A percentile compares a stretch with the other conserved stretches of the same genome.
Conservation (phyloP, 768 basidiomycete genomes). For the Cystoderma amianthinum region DNA sequence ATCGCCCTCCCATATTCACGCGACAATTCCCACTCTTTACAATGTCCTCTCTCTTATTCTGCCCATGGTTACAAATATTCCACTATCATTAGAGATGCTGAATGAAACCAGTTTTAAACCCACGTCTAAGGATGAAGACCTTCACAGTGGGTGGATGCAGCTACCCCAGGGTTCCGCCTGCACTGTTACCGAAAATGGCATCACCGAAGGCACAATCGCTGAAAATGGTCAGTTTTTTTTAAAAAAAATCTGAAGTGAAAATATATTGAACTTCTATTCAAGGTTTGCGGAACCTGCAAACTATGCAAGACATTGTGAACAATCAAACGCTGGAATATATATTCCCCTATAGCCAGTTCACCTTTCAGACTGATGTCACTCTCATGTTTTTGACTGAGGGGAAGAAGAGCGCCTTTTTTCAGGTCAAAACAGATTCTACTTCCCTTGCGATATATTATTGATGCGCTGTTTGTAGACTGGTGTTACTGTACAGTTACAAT, state of each 20-base stretch:
- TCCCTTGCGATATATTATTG: too few relatives aligned
- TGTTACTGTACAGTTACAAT: slow-evolving; percentile 43
- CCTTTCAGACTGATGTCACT: slow-evolving; percentile 69
- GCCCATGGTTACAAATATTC: slow-evolving; percentile 46
- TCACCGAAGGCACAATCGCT: slow-evolving; percentile 61
- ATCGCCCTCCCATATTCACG: slow-evolving; percentile 21
- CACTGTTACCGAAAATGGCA: slow-evolving; percentile 57
- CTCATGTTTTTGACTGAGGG: slow-evolving; percentile 60
- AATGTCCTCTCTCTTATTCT: slow-evolving; percentile 52
- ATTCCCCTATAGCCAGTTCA: slow-evolving; percentile 71
- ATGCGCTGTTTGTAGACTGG: slow-evolving; percentile 55
- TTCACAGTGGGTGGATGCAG: slow-evolving; percentile 71
- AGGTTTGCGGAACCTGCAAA: slow-evolving; percentile 61
- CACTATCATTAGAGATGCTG: slow-evolving; percentile 55
- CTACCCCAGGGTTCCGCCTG: slow-evolving; percentile 55
- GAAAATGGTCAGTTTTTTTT: slow-evolving; percentile 39
- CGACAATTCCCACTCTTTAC: slow-evolving; percentile 38
- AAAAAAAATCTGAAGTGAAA: not conserved
- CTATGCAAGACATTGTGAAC: slow-evolving; percentile 57
- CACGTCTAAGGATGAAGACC: slow-evolving; percentile 61
- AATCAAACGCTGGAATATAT: slow-evolving; percentile 55
- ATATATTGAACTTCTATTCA: not conserved
- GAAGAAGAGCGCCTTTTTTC: slow-evolving; percentile 65
- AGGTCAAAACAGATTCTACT: slow-evolving; percentile 30
- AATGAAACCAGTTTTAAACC: slow-evolving; percentile 57